Conservation (phyloP, 176 grass and related monocot genomes). For the Oryza longistaminata region DNA sequence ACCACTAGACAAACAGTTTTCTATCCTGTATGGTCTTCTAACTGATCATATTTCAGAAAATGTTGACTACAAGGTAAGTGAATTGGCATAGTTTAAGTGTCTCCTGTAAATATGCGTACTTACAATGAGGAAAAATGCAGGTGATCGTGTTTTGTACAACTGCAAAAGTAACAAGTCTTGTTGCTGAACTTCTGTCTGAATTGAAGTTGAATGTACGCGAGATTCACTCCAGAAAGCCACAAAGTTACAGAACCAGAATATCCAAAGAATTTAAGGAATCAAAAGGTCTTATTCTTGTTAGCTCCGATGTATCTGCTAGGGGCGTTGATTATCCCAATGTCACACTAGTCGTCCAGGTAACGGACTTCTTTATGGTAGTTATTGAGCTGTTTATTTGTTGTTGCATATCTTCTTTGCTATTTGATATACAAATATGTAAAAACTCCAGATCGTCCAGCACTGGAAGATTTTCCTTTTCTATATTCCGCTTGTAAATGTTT, state of each 20-base stretch:
- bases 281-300: constrained; percentile 95
- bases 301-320: constrained; percentile 92
- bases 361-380: constrained; percentile 6
- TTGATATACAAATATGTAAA: constrained; percentile 13
- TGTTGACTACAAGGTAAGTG: constrained; percentile 85
- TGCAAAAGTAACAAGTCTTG: constrained; percentile 87
- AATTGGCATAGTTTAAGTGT: constrained; percentile 15
- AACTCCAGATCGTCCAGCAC: not conserved
- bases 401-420: not conserved
- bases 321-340: constrained; percentile 99
- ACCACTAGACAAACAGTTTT: constrained; percentile 88
- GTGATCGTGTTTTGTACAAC: constrained; percentile 98
- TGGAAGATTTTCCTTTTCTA: not conserved
- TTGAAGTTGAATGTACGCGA: constrained; percentile 88
- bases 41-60: constrained; percentile 88
- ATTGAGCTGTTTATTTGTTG: constrained; percentile 7
- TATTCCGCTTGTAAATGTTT: not conserved
- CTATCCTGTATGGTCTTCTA: constrained; percentile 79
- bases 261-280: constrained; percentile 98
- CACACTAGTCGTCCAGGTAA: constrained; percentile 96
- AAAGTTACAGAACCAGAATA: constrained; percentile 93
- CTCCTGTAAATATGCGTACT: not conserved
- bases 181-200: constrained; percentile 79
- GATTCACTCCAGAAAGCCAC: constrained; percentile 95
- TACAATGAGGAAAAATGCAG: constrained; percentile 47